These are phyloP conservation scores for Capronia americana DNA, from an alignment of 2,329 filamentous ascomycete species.

Conservation along the genomic window DNA sequence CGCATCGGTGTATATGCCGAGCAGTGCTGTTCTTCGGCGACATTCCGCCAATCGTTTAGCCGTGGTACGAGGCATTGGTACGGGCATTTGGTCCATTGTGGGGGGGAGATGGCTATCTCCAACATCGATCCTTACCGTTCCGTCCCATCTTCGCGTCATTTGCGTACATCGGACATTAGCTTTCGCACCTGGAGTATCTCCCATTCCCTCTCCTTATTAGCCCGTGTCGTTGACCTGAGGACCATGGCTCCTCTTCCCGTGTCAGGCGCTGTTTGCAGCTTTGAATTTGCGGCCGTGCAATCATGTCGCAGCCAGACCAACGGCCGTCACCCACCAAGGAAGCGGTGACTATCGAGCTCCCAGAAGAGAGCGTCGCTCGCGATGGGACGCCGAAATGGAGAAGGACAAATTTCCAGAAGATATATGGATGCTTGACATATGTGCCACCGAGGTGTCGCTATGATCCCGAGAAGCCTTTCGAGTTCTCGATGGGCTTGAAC, in stretches of 20 bases:
- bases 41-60: conserved; percentile 24
- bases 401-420: conserved; percentile 21
- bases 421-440: conserved; percentile 35
- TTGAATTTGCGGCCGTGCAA: conserved; percentile 12
- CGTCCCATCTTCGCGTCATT: conserved; percentile 28
- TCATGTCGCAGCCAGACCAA: conserved; percentile 25
- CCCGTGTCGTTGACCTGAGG: conserved; percentile 1
- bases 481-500: conserved; percentile 42
- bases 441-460: conserved; percentile 42
- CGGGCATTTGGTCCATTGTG: background rate
- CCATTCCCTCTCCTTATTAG: conserved; percentile 14
- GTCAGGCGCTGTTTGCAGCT: conserved; percentile 7
- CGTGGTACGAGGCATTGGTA: background rate
- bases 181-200: conserved; percentile 19
- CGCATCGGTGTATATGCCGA: conserved; percentile 16
- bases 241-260: conserved; percentile 13
- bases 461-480: conserved; percentile 40
- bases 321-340: background rate
- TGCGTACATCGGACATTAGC: conserved; percentile 25
- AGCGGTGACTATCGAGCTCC: conserved; percentile 10
- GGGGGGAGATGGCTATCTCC: background rate
- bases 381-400: conserved; percentile 7
- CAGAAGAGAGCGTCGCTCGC: conserved; percentile 1
- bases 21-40: conserved; percentile 13
- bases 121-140: conserved; percentile 10